Base-by-base conservation (phyloP, 805 yeast species). In the Geotrichum ghanense region DNA sequence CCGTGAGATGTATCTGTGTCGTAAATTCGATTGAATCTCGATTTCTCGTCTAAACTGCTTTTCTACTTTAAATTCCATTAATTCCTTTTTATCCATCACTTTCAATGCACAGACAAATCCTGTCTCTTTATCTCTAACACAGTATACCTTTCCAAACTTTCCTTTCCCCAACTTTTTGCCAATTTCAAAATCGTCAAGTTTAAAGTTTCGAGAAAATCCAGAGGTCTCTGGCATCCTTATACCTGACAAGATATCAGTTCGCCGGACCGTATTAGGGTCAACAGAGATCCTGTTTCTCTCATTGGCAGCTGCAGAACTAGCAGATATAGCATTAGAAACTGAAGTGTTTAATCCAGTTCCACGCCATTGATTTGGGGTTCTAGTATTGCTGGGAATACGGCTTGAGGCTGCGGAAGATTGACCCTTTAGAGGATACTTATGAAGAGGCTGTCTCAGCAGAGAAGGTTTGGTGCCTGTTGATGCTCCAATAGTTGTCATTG, bases 111-210 rank as follows among this genome's bases (percentile, higher is more conserved):
- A 85, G 1, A 90, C 71, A 59, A 76, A 84, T 1, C 94, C 95
- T 0, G 86, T 74, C 27, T 66, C 57, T 53, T 75, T 79, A 60
- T 88, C 96, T 47, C 74, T 73, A 6, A 83, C 97, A 59, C 95
- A 84, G 63, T 87, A 89, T 1, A 92, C 97, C 56, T 78, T 79
- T 6, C 98, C 98, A 57, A 89, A 80, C 62, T 88, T 87, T 4
- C 98, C 98, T 59, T 85, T 87, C 0, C 97, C 98, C 43, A 90
- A 71, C 48, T 82, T 79, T 46, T 80, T 75, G 16, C 97, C 97
- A 40, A 90, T 73, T 54, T 88, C 95, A 64, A 90, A 90, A 58
- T 85, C 92, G 23, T 69, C 64, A 20, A 79, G 62, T 0, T 72
- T 54, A 53, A 68, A 72, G 26, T 66, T 56, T 16, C 61, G 51